Evolutionary conservation across 2,329 filamentous ascomycete genomes (phyloP).

Genomic region (Diaporthe vaccinii): DNA sequence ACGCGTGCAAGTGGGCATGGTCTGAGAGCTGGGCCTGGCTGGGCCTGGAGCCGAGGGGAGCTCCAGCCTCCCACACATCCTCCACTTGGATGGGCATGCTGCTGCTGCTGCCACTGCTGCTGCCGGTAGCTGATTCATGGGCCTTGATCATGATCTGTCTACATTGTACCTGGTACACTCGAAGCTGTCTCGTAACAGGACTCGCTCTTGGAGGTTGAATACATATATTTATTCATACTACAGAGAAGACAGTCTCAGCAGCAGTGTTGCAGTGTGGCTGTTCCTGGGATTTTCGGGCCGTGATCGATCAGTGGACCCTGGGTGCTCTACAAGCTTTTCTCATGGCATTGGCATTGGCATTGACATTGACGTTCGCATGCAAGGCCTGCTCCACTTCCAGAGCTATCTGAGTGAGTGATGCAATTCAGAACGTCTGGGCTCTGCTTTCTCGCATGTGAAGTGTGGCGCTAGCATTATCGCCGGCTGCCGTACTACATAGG

Average conservation of each 20-base stretch:
- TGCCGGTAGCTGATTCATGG: slow-evolving; percentile 30
- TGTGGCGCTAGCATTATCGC: slow-evolving; percentile 27
- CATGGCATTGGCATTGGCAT: neutral
- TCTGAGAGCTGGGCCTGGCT: slow-evolving; percentile 3
- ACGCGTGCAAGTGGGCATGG: neutral
- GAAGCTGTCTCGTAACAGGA: neutral
- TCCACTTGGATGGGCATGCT: neutral
- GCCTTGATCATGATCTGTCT: neutral
- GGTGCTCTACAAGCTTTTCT: neutral
- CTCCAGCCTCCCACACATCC: neutral
- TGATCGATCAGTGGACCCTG: slow-evolving; percentile 8
- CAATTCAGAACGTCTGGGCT: slow-evolving; percentile 10
- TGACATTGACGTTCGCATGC: neutral
- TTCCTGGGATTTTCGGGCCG: neutral
- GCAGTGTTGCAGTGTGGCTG: neutral
- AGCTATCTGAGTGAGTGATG: neutral
- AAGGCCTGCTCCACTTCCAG: neutral
- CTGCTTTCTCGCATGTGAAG: slow-evolving; percentile 28
- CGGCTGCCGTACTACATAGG: neutral
- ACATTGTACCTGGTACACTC: neutral
- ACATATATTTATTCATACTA: too few relatives aligned
- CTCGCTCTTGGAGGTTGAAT: neutral
- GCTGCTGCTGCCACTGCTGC: neutral
- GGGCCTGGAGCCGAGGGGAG: neutral
- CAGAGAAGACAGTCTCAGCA: neutral